These are phyloP conservation scores for Fusarium albosuccineum DNA, from an alignment of 2,329 filamentous ascomycete species.

Conservation along the genomic window DNA sequence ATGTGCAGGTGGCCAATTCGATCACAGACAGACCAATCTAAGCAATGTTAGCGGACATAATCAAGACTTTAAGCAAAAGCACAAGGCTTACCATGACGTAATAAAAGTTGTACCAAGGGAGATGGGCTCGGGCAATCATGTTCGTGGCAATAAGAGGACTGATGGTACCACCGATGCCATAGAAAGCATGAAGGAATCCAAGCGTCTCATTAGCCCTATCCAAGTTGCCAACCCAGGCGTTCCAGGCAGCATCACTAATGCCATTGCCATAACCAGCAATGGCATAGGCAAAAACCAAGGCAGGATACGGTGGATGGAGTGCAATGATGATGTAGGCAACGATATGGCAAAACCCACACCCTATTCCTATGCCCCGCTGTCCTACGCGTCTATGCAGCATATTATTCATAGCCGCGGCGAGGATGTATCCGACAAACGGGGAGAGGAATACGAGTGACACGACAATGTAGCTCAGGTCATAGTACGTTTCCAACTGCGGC, in stretches of 20 bases:
- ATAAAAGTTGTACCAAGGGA: constrained; percentile 80
- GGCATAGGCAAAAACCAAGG: constrained; percentile 73
- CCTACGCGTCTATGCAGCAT: constrained; percentile 47
- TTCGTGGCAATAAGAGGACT: constrained; percentile 78
- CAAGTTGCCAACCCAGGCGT: constrained; percentile 73
- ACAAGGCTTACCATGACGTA: constrained; percentile 74
- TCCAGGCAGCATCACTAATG: constrained; percentile 69
- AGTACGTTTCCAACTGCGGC: constrained; percentile 60
- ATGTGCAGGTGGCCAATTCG: constrained; percentile 53
- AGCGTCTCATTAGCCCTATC: constrained; percentile 76
- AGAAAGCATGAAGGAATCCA: constrained; percentile 76
- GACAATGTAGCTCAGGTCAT: constrained; percentile 70
- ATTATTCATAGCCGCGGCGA: constrained; percentile 73
- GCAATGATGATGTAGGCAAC: constrained; percentile 73
- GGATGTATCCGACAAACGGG: constrained; percentile 73
- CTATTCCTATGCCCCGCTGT: constrained; percentile 69
- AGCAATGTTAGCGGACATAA: constrained; percentile 61
- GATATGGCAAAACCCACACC: constrained; percentile 71
- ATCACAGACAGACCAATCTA: constrained; percentile 30
- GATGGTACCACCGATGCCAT: constrained; percentile 76
- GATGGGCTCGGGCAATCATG: constrained; percentile 72
- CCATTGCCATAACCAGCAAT: constrained; percentile 80
- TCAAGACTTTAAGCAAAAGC: constrained; percentile 34
- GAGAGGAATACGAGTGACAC: constrained; percentile 76
- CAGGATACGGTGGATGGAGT: constrained; percentile 76